Conservation (phyloP, 306 rosid genomes). For the Fragaria ananassa region DNA sequence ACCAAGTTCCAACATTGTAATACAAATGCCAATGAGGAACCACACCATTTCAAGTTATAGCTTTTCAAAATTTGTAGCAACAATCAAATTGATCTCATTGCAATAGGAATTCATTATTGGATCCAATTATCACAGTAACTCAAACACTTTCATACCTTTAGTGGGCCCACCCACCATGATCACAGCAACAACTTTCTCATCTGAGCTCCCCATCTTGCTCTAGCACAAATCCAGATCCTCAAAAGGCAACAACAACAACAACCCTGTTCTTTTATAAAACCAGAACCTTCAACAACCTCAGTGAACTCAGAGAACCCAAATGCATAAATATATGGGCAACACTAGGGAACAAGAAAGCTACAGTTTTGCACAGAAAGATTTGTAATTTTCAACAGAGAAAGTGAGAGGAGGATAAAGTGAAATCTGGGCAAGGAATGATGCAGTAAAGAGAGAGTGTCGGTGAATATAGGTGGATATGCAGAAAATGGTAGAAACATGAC, state of each 20-base stretch:
- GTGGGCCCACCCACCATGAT: conserved; percentile 99
- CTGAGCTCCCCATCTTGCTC: conserved; percentile 56
- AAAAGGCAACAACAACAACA: conserved; percentile 5
- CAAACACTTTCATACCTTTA: conserved; percentile 49
- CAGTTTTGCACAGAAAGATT: not conserved
- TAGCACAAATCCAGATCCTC: conserved; percentile 43
- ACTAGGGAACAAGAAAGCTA: conserved; percentile 3
- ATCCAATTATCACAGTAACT: conserved; percentile 19
- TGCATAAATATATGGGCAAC: not conserved
- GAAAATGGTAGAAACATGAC: not conserved
- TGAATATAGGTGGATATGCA: not conserved
- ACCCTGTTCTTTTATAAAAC: conserved; percentile 7
- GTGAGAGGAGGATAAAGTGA: not conserved
- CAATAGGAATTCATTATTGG: not conserved
- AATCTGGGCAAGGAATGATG: not conserved
- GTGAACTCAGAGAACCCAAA: conserved; percentile 11
- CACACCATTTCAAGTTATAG: not conserved
- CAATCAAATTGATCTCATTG: not conserved
- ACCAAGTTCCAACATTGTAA: not conserved
- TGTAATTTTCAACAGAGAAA: not conserved
- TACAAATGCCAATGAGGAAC: conserved; percentile 4
- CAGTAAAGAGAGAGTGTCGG: not conserved
- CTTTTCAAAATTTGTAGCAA: not conserved
- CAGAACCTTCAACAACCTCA: not conserved
- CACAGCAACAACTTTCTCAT: conserved; percentile 80